Conservation (phyloP, 208 protist species). For the Leishmania arabica region DNA sequence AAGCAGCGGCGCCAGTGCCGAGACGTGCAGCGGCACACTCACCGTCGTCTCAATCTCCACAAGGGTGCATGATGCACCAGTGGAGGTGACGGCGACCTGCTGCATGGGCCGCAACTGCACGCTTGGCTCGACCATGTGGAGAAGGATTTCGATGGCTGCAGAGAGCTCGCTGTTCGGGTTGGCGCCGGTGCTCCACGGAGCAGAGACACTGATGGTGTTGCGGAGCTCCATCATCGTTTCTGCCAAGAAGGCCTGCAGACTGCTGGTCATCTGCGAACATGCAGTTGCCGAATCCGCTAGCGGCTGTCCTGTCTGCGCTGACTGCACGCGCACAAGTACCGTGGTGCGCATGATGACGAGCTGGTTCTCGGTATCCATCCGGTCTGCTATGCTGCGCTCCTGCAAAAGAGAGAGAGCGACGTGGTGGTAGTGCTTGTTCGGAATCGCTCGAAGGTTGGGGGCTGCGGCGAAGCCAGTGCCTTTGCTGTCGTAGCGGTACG, state of each 20-base stretch:
- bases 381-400: slow-evolving; percentile 35
- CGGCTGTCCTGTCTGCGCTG: slow-evolving; percentile 8
- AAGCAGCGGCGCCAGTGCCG: slow-evolving; percentile 43
- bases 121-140: slow-evolving; percentile 40
- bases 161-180: slow-evolving; percentile 36
- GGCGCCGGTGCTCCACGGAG: slow-evolving; percentile 39
- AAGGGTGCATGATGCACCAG: slow-evolving; percentile 16
- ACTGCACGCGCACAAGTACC: slow-evolving; percentile 28
- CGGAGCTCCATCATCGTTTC: slow-evolving; percentile 19
- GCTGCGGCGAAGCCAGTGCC: slow-evolving; percentile 33
- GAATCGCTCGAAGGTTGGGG: slow-evolving; percentile 35
- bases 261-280: slow-evolving; percentile 26
- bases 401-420: slow-evolving; percentile 27
- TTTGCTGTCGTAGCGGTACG: slow-evolving; percentile 32
- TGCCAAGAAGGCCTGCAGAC: slow-evolving; percentile 23
- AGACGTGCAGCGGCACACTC: slow-evolving; percentile 40
- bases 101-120: slow-evolving; percentile 26
- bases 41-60: slow-evolving; percentile 33
- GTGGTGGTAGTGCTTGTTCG: slow-evolving; percentile 44
- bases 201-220: slow-evolving; percentile 26
- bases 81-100: slow-evolving; percentile 5
- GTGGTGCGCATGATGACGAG: slow-evolving; percentile 47
- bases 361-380: slow-evolving; percentile 23
- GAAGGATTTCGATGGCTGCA: slow-evolving; percentile 47
- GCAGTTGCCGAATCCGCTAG: slow-evolving; percentile 22